Percentiles rank a stretch among this genome's conserved stretches.
These are phyloP conservation scores for Hymenoscyphus linearis DNA, from an alignment of 2,329 filamentous ascomycete genomes.

Conservation along the genomic window DNA sequence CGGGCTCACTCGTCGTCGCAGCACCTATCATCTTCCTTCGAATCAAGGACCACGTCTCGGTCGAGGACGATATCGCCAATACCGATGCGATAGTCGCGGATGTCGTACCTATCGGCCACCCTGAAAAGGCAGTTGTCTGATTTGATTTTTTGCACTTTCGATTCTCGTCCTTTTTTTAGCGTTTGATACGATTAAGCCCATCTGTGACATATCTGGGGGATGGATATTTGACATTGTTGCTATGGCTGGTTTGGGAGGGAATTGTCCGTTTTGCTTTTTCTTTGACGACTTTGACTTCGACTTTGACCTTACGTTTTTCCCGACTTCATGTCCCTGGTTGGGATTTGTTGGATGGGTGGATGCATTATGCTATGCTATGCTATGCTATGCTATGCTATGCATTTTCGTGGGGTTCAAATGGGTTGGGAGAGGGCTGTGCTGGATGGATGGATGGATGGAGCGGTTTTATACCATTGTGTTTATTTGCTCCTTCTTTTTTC, in stretches of 20 bases:
- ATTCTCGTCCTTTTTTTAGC: not conserved
- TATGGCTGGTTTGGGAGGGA: not conserved
- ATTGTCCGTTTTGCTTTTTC: not conserved
- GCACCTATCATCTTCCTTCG: conserved; percentile 72
- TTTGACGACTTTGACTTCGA: not conserved
- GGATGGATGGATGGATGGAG: no score
- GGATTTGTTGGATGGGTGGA: no score
- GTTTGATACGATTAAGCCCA: not conserved
- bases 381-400: no score
- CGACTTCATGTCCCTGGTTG: no score
- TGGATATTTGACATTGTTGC: not conserved
- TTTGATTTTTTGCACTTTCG: not conserved
- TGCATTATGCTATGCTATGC: no score
- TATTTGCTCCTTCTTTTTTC: no score
- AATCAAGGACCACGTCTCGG: conserved; percentile 72
- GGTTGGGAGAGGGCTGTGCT: no score
- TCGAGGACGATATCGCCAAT: conserved; percentile 80
- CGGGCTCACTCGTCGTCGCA: conserved; percentile 68
- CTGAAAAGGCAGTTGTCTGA: conserved; percentile 15
- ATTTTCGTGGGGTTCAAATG: no score
- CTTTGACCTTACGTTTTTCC: no score
- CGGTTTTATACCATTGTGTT: no score
- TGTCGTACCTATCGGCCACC: conserved; percentile 40
- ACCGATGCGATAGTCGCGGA: conserved; percentile 78
- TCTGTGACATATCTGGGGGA: not conserved